Evolutionary conservation across 495 filamentous ascomycete genomes (phyloP).

Genomic region (Penicillium psychrofluorescens): DNA sequence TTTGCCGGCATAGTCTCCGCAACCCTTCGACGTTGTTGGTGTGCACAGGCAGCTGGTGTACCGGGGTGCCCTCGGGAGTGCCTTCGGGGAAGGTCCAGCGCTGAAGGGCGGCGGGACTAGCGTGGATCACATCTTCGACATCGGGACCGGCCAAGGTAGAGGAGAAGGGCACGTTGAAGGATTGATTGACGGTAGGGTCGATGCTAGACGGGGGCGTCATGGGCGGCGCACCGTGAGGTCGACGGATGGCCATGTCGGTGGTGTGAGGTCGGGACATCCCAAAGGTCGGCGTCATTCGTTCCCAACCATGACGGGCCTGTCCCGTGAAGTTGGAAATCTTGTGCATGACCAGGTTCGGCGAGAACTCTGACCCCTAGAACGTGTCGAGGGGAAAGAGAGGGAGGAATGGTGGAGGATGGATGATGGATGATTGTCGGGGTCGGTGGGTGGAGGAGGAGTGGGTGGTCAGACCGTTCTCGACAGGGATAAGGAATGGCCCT

Average conservation of each 20-base stretch:
- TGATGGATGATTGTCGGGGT: conserved; percentile 16
- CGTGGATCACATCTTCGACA: conserved; percentile 83
- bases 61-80: conserved; percentile 70
- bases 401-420: conserved; percentile 14
- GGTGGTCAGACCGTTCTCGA: conserved; percentile 24
- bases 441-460: conserved; percentile 8
- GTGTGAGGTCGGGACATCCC: conserved; percentile 67
- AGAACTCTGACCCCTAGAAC: conserved; percentile 35
- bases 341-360: conserved; percentile 58
- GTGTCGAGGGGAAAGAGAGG: conserved; percentile 34
- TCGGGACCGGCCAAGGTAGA: conserved; percentile 87
- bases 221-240: conserved; percentile 57
- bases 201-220: conserved; percentile 56
- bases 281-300: conserved; percentile 81
- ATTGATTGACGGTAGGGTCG: conserved; percentile 66
- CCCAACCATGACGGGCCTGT: conserved; percentile 81
- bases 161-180: conserved; percentile 93
- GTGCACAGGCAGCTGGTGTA: conserved; percentile 84
- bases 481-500: conserved; percentile 37
- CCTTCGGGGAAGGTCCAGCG: conserved; percentile 90
- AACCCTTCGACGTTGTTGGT: conserved; percentile 72
- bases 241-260: conserved; percentile 68
- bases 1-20: conserved; percentile 66
- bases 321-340: conserved; percentile 83
- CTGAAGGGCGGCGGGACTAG: conserved; percentile 70